These are phyloP conservation scores for Chaetomium olivaceum DNA, from an alignment of 2,329 filamentous ascomycete genomes.

Conservation along the genomic window DNA sequence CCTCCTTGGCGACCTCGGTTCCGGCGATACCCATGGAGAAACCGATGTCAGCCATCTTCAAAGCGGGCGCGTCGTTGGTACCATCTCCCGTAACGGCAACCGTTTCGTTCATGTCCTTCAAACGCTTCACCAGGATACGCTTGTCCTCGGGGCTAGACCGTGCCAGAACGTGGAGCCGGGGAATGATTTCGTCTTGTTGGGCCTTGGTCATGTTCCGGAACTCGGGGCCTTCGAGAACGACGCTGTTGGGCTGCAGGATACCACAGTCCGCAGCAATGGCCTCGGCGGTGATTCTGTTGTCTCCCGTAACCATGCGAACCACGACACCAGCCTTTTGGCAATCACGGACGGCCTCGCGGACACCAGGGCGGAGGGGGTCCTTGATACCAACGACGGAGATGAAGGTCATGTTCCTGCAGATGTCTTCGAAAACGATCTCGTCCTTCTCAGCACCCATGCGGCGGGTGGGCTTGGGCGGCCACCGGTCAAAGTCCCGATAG, in stretches of 20 bases:
- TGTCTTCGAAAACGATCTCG: slow-evolving; percentile 64
- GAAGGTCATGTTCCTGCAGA: slow-evolving; percentile 68
- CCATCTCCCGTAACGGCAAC: slow-evolving; percentile 83
- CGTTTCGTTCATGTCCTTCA: slow-evolving; percentile 73
- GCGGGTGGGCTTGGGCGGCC: slow-evolving; percentile 70
- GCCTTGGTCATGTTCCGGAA: slow-evolving; percentile 70
- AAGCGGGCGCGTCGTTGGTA: slow-evolving; percentile 78
- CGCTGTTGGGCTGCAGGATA: slow-evolving; percentile 66
- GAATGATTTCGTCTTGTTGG: slow-evolving; percentile 67
- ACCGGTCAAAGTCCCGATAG: slow-evolving; percentile 80
- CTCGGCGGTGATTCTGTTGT: slow-evolving; percentile 76
- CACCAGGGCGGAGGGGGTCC: slow-evolving; percentile 73
- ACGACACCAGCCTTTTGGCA: slow-evolving; percentile 77
- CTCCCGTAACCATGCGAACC: slow-evolving; percentile 83
- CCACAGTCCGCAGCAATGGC: slow-evolving; percentile 79
- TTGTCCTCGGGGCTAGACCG: slow-evolving; percentile 77
- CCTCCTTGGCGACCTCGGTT: slow-evolving; percentile 82
- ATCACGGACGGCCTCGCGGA: slow-evolving; percentile 69
- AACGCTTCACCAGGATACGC: slow-evolving; percentile 67
- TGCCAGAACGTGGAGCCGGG: slow-evolving; percentile 69
- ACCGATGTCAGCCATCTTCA: slow-evolving; percentile 79
- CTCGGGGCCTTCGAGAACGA: slow-evolving; percentile 76
- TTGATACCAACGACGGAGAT: slow-evolving; percentile 76
- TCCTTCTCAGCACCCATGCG: slow-evolving; percentile 56
- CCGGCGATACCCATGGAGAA: slow-evolving; percentile 86